Evolutionary conservation across 2,329 filamentous ascomycete species (phyloP).

Genomic region (Periconia sp.): DNA sequence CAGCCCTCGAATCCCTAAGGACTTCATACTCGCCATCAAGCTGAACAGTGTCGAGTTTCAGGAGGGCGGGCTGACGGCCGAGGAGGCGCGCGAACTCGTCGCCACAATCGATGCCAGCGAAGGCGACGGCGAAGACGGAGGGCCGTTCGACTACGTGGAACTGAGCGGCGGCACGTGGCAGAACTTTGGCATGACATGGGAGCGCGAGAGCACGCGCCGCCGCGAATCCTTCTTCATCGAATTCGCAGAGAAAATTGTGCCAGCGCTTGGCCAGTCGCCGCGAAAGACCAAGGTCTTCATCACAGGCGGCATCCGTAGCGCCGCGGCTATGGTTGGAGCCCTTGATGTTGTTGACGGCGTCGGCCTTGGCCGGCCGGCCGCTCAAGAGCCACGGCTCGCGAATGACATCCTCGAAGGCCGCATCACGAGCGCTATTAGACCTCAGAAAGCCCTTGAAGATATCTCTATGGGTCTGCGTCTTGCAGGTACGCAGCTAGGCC

Average conservation of each 20-base stretch:
- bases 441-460: slow-evolving; percentile 1
- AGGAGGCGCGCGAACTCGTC: slow-evolving; percentile 52
- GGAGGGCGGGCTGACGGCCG: slow-evolving; percentile 49
- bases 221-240: slow-evolving; percentile 60
- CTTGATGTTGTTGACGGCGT: slow-evolving; percentile 60
- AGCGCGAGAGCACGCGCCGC: slow-evolving; percentile 53
- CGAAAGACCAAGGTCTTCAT: slow-evolving; percentile 56
- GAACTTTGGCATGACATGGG: slow-evolving; percentile 50
- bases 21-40: slow-evolving; percentile 53
- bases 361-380: slow-evolving; percentile 55
- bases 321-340: slow-evolving; percentile 57
- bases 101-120: slow-evolving; percentile 47
- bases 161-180: slow-evolving; percentile 62
- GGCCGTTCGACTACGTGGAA: slow-evolving; percentile 56
- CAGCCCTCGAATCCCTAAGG: slow-evolving; percentile 40
- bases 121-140: not conserved
- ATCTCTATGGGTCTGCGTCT: slow-evolving; percentile 1
- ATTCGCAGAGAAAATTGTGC: slow-evolving; percentile 56
- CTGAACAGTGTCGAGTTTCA: slow-evolving; percentile 57
- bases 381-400: slow-evolving; percentile 51
- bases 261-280: slow-evolving; percentile 35
- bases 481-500: not conserved
- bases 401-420: slow-evolving; percentile 44
- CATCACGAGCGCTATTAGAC: slow-evolving; percentile 34
- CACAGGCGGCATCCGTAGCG: slow-evolving; percentile 58